phyloP scores from a whole-genome alignment of 2,329 filamentous ascomycete genomes.

The Sordariomycetes sp. region DNA sequence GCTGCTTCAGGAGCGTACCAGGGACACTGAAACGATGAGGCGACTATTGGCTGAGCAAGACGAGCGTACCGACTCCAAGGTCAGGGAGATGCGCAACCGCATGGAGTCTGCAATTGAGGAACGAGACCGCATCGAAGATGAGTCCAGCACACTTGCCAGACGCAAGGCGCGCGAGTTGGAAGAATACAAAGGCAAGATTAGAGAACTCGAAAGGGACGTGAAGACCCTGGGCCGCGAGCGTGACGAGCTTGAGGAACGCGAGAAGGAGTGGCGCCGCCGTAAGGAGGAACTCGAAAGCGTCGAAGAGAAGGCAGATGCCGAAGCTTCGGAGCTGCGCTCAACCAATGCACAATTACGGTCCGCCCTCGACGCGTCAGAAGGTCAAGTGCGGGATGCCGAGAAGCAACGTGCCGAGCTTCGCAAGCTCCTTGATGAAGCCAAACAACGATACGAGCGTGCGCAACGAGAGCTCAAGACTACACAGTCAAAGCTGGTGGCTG shows the following conservation, averaged over 20 bases:
- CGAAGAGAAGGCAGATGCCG: slow-evolving; percentile 59
- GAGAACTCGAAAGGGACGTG: slow-evolving; percentile 72
- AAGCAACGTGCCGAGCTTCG: slow-evolving; percentile 71
- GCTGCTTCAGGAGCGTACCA: slow-evolving; percentile 75
- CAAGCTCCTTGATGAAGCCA: slow-evolving; percentile 68
- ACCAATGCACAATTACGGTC: slow-evolving; percentile 72
- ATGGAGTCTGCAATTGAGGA: slow-evolving; percentile 92
- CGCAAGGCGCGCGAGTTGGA: slow-evolving; percentile 76
- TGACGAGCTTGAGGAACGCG: slow-evolving; percentile 65
- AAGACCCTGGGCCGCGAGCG: slow-evolving; percentile 64
- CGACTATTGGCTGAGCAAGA: slow-evolving; percentile 81
- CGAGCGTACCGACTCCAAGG: slow-evolving; percentile 67
- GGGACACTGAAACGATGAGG: slow-evolving; percentile 93
- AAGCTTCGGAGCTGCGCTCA: slow-evolving; percentile 64
- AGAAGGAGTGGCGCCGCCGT: slow-evolving; percentile 65
- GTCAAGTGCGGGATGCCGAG: slow-evolving; percentile 73
- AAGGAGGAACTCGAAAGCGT: slow-evolving; percentile 68
- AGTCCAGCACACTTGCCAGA: slow-evolving; percentile 69
- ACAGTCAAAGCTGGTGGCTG: slow-evolving; percentile 34
- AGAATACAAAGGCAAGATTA: slow-evolving; percentile 68
- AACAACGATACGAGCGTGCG: slow-evolving; percentile 68
- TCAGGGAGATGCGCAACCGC: slow-evolving; percentile 79
- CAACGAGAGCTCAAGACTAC: slow-evolving; percentile 54
- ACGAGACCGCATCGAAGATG: slow-evolving; percentile 84
- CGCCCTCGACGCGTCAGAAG: slow-evolving; percentile 80